Evolutionary conservation across 306 rosid genomes (phyloP).

Genomic region (Senna tora): DNA sequence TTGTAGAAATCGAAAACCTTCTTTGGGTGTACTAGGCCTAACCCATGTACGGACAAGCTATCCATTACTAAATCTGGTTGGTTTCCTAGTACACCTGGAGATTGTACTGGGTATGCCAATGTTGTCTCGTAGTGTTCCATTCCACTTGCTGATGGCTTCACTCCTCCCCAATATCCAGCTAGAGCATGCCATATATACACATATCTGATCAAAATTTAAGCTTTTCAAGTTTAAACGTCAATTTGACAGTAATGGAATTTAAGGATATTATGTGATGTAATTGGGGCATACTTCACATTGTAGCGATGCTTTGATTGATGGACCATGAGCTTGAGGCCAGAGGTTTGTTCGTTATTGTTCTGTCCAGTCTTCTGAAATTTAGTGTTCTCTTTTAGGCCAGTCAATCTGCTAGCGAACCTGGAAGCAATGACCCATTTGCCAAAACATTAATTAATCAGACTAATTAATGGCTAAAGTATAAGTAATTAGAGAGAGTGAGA

Average conservation of each 20-base stretch:
- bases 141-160: constrained; percentile 80
- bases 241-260: too few species aligned
- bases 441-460: constrained; percentile 39
- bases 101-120: constrained; percentile 82
- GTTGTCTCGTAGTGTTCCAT: constrained; percentile 87
- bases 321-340: constrained; percentile 83
- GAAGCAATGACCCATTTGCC: constrained; percentile 28
- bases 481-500: constrained; percentile 8
- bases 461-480: background rate
- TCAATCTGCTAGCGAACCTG: constrained; percentile 89
- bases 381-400: constrained; percentile 82
- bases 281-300: constrained; percentile 69
- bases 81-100: constrained; percentile 81
- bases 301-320: constrained; percentile 78
- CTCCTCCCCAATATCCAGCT: constrained; percentile 99
- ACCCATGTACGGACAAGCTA: constrained; percentile 84
- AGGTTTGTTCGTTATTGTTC: constrained; percentile 44
- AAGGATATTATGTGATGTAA: constrained; percentile 19
- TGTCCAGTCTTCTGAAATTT: constrained; percentile 70
- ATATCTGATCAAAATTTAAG: constrained; percentile 59
- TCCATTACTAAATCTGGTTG: constrained; percentile 93
- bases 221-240: too few species aligned
- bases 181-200: constrained; percentile 96
- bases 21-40: constrained; percentile 87
- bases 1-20: constrained; percentile 87